Conservation (phyloP, 306 rosid species). For the Rosa lucieae region DNA sequence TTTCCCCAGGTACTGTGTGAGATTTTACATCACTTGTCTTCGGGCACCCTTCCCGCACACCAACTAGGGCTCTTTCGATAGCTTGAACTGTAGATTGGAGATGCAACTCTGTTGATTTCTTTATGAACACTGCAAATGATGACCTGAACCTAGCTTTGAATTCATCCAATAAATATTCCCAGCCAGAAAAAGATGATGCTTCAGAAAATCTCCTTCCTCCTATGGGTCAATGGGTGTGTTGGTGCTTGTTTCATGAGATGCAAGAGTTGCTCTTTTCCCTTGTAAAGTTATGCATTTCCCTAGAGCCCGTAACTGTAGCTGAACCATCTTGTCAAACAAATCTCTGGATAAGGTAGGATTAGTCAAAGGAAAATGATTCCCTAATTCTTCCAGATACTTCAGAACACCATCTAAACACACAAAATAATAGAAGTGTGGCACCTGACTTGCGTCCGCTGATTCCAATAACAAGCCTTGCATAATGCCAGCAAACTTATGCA, state of each 20-base stretch:
- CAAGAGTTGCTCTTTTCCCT: constrained; percentile 71
- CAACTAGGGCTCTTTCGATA: constrained; percentile 78
- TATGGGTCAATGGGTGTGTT: constrained; percentile 47
- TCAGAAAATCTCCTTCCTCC: constrained; percentile 32
- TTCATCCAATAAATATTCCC: constrained; percentile 54
- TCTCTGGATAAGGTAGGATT: constrained; percentile 59
- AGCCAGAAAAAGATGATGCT: constrained; percentile 43
- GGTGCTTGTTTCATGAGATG: constrained; percentile 62
- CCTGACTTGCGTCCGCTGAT: constrained; percentile 55
- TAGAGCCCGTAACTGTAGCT: constrained; percentile 62
- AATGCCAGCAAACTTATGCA: constrained; percentile 37
- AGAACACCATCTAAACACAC: constrained; percentile 79
- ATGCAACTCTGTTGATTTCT: constrained; percentile 66
- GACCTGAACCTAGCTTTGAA: constrained; percentile 64
- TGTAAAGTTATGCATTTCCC: constrained; percentile 79
- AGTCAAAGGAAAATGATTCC: constrained; percentile 54
- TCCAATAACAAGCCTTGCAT: constrained; percentile 60
- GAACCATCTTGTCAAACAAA: constrained; percentile 57
- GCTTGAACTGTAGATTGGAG: constrained; percentile 67
- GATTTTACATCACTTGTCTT: too few relatives aligned
- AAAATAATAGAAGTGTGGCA: constrained; percentile 60
- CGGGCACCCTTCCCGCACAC: constrained; percentile 49
- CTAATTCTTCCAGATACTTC: constrained; percentile 71
- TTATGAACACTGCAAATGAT: constrained; percentile 64
- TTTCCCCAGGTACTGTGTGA: neutral